Percentiles rank a stretch among this genome's conserved stretches.
phyloP scores from a whole-genome alignment of 1,139 yeast species.

The Magnusiomyces paraingens region DNA sequence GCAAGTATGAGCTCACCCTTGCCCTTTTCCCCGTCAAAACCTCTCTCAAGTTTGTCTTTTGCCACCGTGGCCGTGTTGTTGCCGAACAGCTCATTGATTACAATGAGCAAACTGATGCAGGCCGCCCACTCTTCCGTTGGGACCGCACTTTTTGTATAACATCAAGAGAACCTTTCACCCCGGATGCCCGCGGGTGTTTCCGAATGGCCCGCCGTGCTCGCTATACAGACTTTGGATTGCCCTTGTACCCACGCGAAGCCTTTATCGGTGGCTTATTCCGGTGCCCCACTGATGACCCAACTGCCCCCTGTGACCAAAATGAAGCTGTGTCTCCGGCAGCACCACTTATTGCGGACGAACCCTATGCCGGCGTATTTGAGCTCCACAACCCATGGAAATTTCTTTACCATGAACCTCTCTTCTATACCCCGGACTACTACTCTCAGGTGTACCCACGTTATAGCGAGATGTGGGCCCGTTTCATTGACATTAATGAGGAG shows the following conservation, averaged over 20 bases:
- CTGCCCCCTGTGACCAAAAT: slow-evolving; percentile 11
- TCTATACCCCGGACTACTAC: slow-evolving; percentile 26
- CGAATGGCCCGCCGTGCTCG: not conserved
- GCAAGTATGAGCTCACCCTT: slow-evolving; percentile 1
- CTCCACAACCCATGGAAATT: slow-evolving; percentile 14
- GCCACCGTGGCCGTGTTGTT: slow-evolving; percentile 7
- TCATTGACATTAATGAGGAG: slow-evolving; percentile 23
- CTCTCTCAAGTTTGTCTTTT: slow-evolving; percentile 9
- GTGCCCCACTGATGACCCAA: slow-evolving; percentile 16
- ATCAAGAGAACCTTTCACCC: slow-evolving; percentile 6
- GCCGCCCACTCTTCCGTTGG: slow-evolving; percentile 3
- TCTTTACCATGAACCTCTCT: slow-evolving; percentile 19
- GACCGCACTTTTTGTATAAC: slow-evolving; percentile 7
- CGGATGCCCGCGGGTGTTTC: slow-evolving; percentile 12
- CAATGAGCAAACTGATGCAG: not conserved
- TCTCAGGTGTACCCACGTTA: slow-evolving; percentile 22
- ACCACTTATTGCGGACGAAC: slow-evolving; percentile 27
- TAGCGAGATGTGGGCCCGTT: slow-evolving; percentile 22
- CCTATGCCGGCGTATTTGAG: slow-evolving; percentile 22
- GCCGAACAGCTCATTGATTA: slow-evolving; percentile 1
- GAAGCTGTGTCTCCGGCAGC: slow-evolving; percentile 20
- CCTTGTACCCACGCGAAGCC: slow-evolving; percentile 19
- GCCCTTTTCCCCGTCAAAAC: not conserved
- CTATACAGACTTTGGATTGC: slow-evolving; percentile 1
- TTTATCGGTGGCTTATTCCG: slow-evolving; percentile 26